A percentile compares a stretch with the other conserved stretches of the same genome.
Evolutionary conservation across 2,329 filamentous ascomycete species (phyloP).

Genomic region (Septoria linicola): DNA sequence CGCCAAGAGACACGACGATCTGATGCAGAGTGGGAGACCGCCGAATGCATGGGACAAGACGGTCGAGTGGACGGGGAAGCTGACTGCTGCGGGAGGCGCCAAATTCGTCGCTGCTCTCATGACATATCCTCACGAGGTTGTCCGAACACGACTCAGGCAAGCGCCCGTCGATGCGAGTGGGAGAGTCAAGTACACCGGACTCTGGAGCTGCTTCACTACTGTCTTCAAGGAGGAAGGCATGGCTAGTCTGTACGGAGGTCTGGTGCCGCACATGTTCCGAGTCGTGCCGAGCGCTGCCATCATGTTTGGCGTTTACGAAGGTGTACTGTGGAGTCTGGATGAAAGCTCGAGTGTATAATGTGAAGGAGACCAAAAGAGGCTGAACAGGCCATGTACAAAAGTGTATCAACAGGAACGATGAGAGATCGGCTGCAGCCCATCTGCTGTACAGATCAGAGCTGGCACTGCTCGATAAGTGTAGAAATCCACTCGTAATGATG

Average conservation of each 20-base stretch:
- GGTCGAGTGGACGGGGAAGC: conserved; percentile 75
- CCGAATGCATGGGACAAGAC: conserved; percentile 71
- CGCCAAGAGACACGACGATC: conserved; percentile 59
- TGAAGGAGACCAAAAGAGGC: not conserved
- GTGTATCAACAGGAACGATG: conserved; percentile 3
- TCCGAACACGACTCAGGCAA: conserved; percentile 79
- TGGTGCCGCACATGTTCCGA: conserved; percentile 87
- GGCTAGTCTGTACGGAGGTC: conserved; percentile 79
- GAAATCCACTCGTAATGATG: conserved; percentile 7
- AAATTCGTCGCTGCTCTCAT: conserved; percentile 82
- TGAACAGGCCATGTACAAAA: conserved; percentile 7
- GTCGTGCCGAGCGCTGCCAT: conserved; percentile 91
- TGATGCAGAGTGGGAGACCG: conserved; percentile 57
- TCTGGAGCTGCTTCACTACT: conserved; percentile 83
- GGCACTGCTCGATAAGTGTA: conserved; percentile 4
- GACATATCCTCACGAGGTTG: conserved; percentile 91
- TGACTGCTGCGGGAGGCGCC: conserved; percentile 74
- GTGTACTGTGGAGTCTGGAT: conserved; percentile 50
- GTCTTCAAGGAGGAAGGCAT: conserved; percentile 88
- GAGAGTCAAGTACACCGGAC: conserved; percentile 78
- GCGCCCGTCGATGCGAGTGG: conserved; percentile 60
- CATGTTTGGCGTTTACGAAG: conserved; percentile 85
- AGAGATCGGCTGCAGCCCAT: not conserved
- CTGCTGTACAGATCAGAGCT: not conserved
- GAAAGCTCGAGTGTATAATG: conserved; percentile 44